Conservation (phyloP, 805 yeast species). For the Jamesozyma gamospora region DNA sequence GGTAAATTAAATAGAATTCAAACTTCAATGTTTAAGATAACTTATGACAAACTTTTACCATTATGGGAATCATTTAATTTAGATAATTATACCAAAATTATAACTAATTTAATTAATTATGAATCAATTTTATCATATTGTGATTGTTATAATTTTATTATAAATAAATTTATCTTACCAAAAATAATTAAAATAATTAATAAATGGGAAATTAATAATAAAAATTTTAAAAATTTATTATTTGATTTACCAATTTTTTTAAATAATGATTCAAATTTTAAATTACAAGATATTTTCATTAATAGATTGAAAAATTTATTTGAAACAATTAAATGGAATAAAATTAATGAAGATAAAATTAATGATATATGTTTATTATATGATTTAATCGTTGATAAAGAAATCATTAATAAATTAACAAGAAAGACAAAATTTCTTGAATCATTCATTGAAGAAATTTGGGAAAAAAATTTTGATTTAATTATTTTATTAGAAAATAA, state of each 20-base stretch:
- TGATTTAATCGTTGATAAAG: conserved; percentile 10
- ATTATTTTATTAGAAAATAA: conserved; percentile 13
- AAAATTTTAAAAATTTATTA: conserved; percentile 5
- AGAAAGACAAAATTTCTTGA: conserved; percentile 8
- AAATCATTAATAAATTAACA: conserved; percentile 6
- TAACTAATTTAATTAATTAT: conserved; percentile 13
- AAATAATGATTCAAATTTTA: neutral
- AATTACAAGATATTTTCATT: neutral
- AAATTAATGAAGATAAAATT: conserved; percentile 2
- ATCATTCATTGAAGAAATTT: conserved; percentile 13
- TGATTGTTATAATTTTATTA: conserved; percentile 18
- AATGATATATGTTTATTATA: neutral
- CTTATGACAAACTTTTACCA: conserved; percentile 5
- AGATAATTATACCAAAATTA: conserved; percentile 1
- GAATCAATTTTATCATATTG: conserved; percentile 16
- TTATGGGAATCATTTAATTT: conserved; percentile 10
- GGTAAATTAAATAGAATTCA: conserved; percentile 18
- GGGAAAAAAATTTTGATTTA: conserved; percentile 21
- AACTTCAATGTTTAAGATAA: conserved; percentile 11
- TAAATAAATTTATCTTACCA: conserved; percentile 30
- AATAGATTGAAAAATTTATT: neutral
- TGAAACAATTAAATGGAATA: conserved; percentile 5
- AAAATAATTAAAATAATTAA: conserved; percentile 28
- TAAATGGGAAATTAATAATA: conserved; percentile 27
- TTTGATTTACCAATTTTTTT: conserved; percentile 12